These are phyloP conservation scores for Cystofilobasidium macerans DNA, from an alignment of 768 basidiomycete genomes.

Conservation along the genomic window DNA sequence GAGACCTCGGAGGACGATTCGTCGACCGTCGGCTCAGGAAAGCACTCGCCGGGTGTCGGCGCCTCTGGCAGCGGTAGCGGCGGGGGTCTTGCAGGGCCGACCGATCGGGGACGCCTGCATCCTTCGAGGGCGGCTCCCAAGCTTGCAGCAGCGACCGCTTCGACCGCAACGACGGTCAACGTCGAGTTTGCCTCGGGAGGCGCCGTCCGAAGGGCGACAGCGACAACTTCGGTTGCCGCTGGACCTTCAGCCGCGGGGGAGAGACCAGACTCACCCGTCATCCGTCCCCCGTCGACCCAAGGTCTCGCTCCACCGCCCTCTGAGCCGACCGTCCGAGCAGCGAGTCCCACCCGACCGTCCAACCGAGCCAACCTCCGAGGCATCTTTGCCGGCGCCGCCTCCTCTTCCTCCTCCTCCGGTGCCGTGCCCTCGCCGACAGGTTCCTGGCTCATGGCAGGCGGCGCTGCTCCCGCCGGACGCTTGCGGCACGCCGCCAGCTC, in stretches of 20 bases:
- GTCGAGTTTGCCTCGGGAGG: constrained; percentile 82
- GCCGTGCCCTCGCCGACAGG: constrained; percentile 46
- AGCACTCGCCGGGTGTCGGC: constrained; percentile 11
- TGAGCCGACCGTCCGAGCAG: constrained; percentile 17
- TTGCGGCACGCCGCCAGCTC: constrained; percentile 28
- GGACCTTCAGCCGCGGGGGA: constrained; percentile 15
- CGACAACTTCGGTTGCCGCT: background rate
- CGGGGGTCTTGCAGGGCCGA: background rate
- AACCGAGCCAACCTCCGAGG: constrained; percentile 49
- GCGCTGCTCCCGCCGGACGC: constrained; percentile 27
- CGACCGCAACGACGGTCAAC: constrained; percentile 83
- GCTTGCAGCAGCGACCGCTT: constrained; percentile 67
- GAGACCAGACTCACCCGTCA: background rate
- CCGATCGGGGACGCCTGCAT: constrained; percentile 23
- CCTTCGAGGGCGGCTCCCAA: constrained; percentile 52
- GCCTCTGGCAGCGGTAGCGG: constrained; percentile 7
- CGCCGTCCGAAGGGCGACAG: constrained; percentile 46
- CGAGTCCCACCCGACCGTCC: constrained; percentile 28
- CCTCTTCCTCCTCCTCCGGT: too few relatives aligned
- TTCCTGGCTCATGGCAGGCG: constrained; percentile 44
- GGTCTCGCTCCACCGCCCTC: constrained; percentile 24
- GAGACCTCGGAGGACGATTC: constrained; percentile 20
- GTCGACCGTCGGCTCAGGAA: constrained; percentile 10
- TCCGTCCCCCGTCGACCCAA: constrained; percentile 10
- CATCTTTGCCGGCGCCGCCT: constrained; percentile 85